Conservation (phyloP, 768 basidiomycete genomes). For the Gymnopilus dilepis region DNA sequence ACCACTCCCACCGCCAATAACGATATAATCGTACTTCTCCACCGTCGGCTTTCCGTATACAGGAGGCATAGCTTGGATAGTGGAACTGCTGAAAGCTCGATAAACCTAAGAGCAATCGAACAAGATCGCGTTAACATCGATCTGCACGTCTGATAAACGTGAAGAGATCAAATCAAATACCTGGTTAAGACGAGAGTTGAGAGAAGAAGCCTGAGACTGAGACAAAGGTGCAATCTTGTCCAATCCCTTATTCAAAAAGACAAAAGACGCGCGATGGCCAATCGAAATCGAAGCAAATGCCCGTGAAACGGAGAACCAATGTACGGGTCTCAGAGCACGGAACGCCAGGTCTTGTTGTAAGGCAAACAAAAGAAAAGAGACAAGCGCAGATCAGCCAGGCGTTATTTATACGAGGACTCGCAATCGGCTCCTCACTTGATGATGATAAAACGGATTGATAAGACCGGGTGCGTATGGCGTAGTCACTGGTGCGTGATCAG, state of each 20-base stretch:
- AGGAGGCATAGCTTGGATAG: slow-evolving; percentile 69
- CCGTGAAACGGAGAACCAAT: background rate
- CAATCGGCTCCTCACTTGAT: slow-evolving; percentile 2
- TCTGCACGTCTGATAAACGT: background rate
- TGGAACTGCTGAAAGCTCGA: slow-evolving; percentile 44
- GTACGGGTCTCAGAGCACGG: slow-evolving; percentile 9
- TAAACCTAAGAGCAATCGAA: slow-evolving; percentile 20
- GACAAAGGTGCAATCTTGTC: slow-evolving; percentile 11
- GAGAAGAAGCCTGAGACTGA: background rate
- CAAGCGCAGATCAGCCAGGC: background rate
- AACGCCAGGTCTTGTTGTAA: slow-evolving; percentile 32
- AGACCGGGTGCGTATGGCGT: background rate
- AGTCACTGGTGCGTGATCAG: slow-evolving; percentile 12
- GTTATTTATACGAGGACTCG: slow-evolving; percentile 13
- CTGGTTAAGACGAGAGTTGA: slow-evolving; percentile 26
- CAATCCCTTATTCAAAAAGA: background rate
- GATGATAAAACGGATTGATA: slow-evolving; percentile 4
- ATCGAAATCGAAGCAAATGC: slow-evolving; percentile 7
- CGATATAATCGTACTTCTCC: slow-evolving; percentile 82
- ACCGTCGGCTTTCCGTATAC: slow-evolving; percentile 61
- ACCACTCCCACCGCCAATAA: slow-evolving; percentile 93
- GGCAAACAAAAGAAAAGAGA: slow-evolving; percentile 11
- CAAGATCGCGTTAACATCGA: background rate
- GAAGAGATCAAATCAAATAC: slow-evolving; percentile 15
- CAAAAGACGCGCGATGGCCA: no score